Evolutionary conservation across 345 rosid genomes (phyloP).

Genomic region (Eucalyptus fibrosa): DNA sequence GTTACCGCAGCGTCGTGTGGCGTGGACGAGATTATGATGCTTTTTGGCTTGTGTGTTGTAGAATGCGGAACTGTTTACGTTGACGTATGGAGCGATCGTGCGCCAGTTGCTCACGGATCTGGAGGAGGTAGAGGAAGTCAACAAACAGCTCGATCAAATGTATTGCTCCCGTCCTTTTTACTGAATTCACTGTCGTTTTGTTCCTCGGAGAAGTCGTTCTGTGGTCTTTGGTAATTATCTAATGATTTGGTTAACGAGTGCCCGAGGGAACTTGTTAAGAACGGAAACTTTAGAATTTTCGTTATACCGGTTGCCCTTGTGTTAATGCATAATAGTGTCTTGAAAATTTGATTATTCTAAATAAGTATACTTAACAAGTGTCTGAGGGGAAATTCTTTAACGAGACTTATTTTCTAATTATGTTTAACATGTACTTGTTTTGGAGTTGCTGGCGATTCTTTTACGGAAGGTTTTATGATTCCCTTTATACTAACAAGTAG

Average conservation of each 20-base stretch:
- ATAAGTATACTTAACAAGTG: background rate
- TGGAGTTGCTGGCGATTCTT: background rate
- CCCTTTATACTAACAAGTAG: background rate
- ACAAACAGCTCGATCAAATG: constrained; percentile 99
- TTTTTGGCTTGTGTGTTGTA: constrained; percentile 1
- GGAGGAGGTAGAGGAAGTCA: constrained; percentile 95
- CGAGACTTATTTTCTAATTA: background rate
- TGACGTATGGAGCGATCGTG: constrained; percentile 86
- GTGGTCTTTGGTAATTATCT: background rate
- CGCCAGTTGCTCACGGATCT: constrained; percentile 89
- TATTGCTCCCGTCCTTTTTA: background rate
- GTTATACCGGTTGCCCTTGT: background rate
- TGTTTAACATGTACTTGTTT: background rate
- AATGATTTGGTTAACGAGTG: background rate
- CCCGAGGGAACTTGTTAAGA: background rate
- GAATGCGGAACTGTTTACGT: constrained; percentile 91
- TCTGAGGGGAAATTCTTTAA: background rate
- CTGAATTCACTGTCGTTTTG: background rate
- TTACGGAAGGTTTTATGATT: background rate
- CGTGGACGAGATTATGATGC: background rate
- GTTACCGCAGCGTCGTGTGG: background rate
- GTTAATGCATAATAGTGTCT: background rate
- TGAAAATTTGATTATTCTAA: background rate
- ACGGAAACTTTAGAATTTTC: background rate
- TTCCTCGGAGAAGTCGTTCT: background rate